Evolutionary conservation across 75 land plant species (phyloP).

Genomic region (Sequoiadendron giganteum): DNA sequence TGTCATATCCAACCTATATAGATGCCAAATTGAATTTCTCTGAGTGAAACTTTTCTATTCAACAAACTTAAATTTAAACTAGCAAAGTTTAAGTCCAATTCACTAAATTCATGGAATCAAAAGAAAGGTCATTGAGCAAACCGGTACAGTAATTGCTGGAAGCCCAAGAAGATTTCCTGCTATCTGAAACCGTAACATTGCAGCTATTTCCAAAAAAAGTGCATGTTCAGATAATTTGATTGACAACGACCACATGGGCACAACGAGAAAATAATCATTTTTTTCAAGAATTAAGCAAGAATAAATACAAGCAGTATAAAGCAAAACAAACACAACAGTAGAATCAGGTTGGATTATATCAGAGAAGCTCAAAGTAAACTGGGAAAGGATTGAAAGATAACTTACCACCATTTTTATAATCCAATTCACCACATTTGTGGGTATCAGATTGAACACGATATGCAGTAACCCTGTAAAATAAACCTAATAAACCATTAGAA

Average conservation of each 20-base stretch:
- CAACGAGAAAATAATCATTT: neutral
- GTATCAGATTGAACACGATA: constrained; percentile 51
- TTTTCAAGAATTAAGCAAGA: neutral
- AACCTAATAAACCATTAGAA: neutral
- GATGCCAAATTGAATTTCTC: neutral
- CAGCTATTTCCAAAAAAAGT: constrained; percentile 43
- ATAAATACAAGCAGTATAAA: neutral
- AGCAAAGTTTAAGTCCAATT: neutral
- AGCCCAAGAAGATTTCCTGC: constrained; percentile 84
- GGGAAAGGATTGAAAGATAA: neutral
- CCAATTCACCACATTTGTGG: constrained; percentile 62
- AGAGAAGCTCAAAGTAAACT: neutral
- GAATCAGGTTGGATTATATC: neutral
- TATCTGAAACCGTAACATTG: constrained; percentile 66
- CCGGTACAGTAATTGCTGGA: constrained; percentile 79
- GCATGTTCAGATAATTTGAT: neutral
- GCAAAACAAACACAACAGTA: neutral
- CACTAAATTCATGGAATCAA: neutral
- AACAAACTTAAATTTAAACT: neutral
- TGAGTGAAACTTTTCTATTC: neutral
- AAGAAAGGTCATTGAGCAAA: constrained; percentile 20
- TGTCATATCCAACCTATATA: constrained; percentile 80
- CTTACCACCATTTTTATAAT: constrained; percentile 85
- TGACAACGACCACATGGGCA: constrained; percentile 1
- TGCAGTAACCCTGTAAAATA: constrained; percentile 65